Evolutionary conservation across 208 protist genomes (phyloP).

Genomic region (Strigomonas galati): DNA sequence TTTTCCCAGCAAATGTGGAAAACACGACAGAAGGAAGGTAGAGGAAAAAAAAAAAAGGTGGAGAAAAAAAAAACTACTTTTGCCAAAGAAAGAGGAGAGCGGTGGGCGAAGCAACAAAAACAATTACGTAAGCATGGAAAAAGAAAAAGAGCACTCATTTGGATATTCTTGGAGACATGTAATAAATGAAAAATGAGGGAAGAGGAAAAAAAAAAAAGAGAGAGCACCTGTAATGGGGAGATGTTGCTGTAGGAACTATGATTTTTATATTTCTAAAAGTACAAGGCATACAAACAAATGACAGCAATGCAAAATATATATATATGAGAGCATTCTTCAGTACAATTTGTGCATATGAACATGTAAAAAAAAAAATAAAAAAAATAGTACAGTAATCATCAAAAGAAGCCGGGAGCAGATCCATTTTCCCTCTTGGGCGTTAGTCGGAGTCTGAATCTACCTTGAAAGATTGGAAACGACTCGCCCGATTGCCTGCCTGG

Average conservation of each 20-base stretch:
- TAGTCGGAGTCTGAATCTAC: slow-evolving; percentile 41
- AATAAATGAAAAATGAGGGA: slow-evolving; percentile 5
- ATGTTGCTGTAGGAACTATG: too few relatives aligned
- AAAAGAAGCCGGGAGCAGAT: too few relatives aligned
- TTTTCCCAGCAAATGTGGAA: neutral
- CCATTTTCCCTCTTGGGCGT: neutral
- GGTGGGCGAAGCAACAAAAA: too few relatives aligned
- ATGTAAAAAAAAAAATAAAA: neutral
- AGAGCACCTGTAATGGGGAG: too few relatives aligned
- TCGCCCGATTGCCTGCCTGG: neutral
- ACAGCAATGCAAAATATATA: neutral
- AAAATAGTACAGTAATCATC: neutral
- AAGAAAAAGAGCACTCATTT: too few relatives aligned
- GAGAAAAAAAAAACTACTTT: too few relatives aligned
- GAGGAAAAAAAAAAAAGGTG: neutral
- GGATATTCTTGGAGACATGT: too few relatives aligned
- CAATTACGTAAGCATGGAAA: too few relatives aligned
- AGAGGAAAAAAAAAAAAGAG: neutral
- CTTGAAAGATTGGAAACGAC: slow-evolving; percentile 17
- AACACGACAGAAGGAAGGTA: neutral
- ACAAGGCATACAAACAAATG: neutral
- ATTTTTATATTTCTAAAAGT: too few relatives aligned
- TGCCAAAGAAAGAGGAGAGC: too few relatives aligned
- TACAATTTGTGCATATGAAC: neutral
- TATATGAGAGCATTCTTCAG: neutral